Base-by-base conservation (phyloP, 345 rosid genomes). In the Lepidium sativum region DNA sequence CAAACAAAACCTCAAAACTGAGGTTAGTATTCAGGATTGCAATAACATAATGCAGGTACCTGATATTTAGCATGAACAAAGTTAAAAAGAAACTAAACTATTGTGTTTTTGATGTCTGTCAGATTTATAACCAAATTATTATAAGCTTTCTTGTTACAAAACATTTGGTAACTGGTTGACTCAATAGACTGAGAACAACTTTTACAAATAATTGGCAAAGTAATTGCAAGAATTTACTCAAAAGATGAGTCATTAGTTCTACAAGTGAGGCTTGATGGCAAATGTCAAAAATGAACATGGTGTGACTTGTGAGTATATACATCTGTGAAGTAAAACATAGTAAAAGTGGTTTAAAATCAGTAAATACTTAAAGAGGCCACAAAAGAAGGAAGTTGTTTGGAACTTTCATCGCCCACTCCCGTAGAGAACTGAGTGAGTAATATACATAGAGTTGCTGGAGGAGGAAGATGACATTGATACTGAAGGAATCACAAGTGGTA, bases 321-420 rank as follows among this genome's bases (percentile, higher is more conserved):
- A 17, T 27, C 9, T 20, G 11, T 18, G 9, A 44, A 54, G 47
- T 56, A 70, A 35, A 18, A 40, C 6, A 3, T 2, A 29, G 2
- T 16, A 31, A 11, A 17, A 15, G 12, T 6, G 25, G 31, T 31
- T 38, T 3, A 40, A 50, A 52, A 41, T 13, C 33, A 47, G 33
- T 49, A 15, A 12, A 41, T 21, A 8, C 6, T 27, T 15, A 11
- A 13, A 13, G 17, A 68, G 33, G 23, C 65, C 13, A 68, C 44
- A 68, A 33, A 43, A 23, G 14, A 43, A 25, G 7, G 21, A 48
- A 39, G 29, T 13, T 33, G 53, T 41, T 32, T 20, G 33, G 41
- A 63, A 64, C 55, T 65, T 65, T 72, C 77, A 73, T 60, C 77
- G 42, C 20, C 77, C 77, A 29, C 20, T 53, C 67, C 72, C 77